Percentiles rank a stretch among this genome's conserved stretches.
phyloP scores from a whole-genome alignment of 2,329 filamentous ascomycete species.

The Colletotrichum sp. region DNA sequence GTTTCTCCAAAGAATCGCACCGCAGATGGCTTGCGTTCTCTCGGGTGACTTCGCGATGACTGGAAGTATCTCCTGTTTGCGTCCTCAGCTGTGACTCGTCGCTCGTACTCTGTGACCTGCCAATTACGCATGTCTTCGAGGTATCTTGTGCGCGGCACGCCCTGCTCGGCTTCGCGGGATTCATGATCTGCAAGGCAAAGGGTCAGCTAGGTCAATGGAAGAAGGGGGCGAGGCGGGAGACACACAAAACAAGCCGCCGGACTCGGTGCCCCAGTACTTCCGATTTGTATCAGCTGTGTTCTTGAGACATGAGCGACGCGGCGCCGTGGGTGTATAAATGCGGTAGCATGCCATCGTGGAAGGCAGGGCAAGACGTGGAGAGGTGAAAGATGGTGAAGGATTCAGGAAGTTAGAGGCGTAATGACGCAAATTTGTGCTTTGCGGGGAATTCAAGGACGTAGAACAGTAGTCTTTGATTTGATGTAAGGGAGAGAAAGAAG shows the following conservation, averaged over 20 bases:
- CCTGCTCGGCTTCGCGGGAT: not conserved
- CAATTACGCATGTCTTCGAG: not conserved
- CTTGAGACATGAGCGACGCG: not conserved
- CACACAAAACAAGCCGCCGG: not conserved
- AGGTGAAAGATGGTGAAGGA: not conserved
- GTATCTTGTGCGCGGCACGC: not conserved
- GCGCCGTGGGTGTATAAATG: not conserved
- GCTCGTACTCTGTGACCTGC: not conserved
- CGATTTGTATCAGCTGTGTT: not conserved
- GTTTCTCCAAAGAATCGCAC: not conserved
- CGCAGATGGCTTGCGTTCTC: too few species aligned
- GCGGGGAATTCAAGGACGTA: not conserved
- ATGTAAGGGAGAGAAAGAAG: not conserved
- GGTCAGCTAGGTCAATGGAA: not conserved
- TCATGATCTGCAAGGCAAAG: not conserved
- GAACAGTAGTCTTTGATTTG: not conserved
- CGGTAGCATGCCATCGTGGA: not conserved
- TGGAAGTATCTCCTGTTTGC: not conserved
- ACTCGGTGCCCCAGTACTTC: not conserved
- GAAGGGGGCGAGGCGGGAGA: fast-evolving
- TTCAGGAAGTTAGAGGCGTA: not conserved
- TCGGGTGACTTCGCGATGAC: not conserved
- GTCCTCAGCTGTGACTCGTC: not conserved
- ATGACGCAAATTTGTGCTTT: not conserved
- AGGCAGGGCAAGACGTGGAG: not conserved